Conservation (phyloP, 2,329 filamentous ascomycete species). For the Cercospora sp. region DNA sequence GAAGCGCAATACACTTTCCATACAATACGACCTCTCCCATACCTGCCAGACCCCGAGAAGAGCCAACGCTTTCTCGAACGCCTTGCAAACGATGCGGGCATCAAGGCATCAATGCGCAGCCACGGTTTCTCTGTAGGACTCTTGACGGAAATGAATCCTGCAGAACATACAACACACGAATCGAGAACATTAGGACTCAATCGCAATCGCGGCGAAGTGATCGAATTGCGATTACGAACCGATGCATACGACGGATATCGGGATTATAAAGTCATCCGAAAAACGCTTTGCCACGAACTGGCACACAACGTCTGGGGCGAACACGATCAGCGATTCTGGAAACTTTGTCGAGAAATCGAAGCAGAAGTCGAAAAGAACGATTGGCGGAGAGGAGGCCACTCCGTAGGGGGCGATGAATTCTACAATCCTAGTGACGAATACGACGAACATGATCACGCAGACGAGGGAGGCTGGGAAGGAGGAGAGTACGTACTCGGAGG, state of each 20-base stretch:
- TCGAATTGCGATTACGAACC: slow-evolving; percentile 86
- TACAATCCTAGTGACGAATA: slow-evolving; percentile 52
- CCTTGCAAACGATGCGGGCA: slow-evolving; percentile 79
- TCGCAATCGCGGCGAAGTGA: slow-evolving; percentile 81
- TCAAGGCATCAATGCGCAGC: slow-evolving; percentile 77
- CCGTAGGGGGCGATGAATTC: slow-evolving; percentile 60
- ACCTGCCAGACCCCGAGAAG: slow-evolving; percentile 74
- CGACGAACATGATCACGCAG: slow-evolving; percentile 51
- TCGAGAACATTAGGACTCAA: slow-evolving; percentile 83
- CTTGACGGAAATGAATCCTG: slow-evolving; percentile 93
- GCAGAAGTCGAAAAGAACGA: slow-evolving; percentile 78
- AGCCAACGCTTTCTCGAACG: slow-evolving; percentile 72
- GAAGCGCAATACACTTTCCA: slow-evolving; percentile 77
- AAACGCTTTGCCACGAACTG: slow-evolving; percentile 91
- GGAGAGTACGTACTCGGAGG: slow-evolving; percentile 66
- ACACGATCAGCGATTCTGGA: slow-evolving; percentile 88
- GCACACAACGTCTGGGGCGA: slow-evolving; percentile 85
- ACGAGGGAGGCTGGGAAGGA: slow-evolving; percentile 75
- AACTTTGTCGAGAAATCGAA: slow-evolving; percentile 83
- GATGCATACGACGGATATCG: slow-evolving; percentile 92
- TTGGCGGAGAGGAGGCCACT: slow-evolving; percentile 71
- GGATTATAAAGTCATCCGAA: slow-evolving; percentile 87
- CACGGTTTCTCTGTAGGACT: slow-evolving; percentile 83
- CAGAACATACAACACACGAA: slow-evolving; percentile 79
- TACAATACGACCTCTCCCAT: slow-evolving; percentile 69